Evolutionary conservation across 106 monocot species (phyloP).

Genomic region (Allium sativum): DNA sequence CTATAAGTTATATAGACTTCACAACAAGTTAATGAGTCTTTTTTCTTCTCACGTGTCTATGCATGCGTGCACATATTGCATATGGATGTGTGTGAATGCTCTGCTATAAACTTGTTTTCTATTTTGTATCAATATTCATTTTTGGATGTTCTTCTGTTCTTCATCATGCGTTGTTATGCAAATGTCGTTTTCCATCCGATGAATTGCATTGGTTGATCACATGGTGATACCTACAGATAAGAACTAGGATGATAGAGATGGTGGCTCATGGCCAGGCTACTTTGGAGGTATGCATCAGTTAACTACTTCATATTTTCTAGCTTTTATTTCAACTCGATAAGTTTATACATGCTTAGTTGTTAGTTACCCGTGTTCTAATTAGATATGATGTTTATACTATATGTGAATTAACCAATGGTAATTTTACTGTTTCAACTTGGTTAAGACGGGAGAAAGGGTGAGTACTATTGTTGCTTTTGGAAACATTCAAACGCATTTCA

Average conservation of each 20-base stretch:
- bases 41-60: too few species aligned
- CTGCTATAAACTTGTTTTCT: neutral
- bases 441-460: too few species aligned
- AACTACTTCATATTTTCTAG: neutral
- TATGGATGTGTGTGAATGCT: too few species aligned
- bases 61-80: too few species aligned
- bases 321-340: constrained; percentile 2
- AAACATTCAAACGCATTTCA: too few species aligned
- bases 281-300: constrained; percentile 49
- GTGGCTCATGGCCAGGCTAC: constrained; percentile 73
- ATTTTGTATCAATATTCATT: neutral
- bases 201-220: neutral
- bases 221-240: constrained; percentile 32
- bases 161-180: neutral
- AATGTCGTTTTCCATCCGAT: neutral
- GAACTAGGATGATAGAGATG: constrained; percentile 94
- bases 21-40: too few species aligned
- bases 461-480: too few species aligned
- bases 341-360: neutral
- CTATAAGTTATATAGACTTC: too few species aligned
- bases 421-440: too few species aligned
- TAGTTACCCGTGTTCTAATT: too few species aligned
- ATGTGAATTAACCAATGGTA: too few species aligned
- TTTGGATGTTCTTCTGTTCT: neutral
- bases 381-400: too few species aligned